A percentile compares a stretch with the other conserved stretches of the same genome.
Conservation (phyloP, 1,139 yeast species). For the Yueomyces sp. region DNA sequence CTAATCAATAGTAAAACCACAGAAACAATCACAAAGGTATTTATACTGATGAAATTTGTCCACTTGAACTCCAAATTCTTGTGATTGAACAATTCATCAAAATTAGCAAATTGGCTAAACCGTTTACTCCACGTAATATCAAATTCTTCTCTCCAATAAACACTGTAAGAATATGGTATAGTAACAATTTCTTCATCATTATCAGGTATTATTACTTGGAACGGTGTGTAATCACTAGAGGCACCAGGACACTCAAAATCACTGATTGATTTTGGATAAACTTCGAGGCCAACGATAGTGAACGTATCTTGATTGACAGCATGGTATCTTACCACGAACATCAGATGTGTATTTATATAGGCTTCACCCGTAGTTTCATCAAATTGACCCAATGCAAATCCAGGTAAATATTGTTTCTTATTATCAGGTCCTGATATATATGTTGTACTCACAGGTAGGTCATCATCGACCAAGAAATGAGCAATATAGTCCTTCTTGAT, state of each 20-base stretch:
- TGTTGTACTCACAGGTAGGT: constrained; percentile 79
- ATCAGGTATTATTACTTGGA: constrained; percentile 32
- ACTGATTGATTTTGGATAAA: constrained; percentile 71
- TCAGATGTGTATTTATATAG: constrained; percentile 66
- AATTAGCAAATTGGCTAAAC: constrained; percentile 62
- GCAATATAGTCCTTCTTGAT: constrained; percentile 62
- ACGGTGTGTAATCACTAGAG: constrained; percentile 42
- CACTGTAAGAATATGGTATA: constrained; percentile 74
- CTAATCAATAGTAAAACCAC: constrained; percentile 12
- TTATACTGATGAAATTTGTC: constrained; percentile 18
- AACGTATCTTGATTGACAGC: constrained; percentile 35
- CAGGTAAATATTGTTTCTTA: constrained; percentile 68
- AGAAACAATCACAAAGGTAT: constrained; percentile 6
- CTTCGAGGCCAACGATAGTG: constrained; percentile 82
- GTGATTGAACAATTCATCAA: constrained; percentile 28
- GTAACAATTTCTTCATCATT: constrained; percentile 23
- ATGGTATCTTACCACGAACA: constrained; percentile 69
- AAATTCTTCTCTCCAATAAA: constrained; percentile 78
- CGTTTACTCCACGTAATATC: constrained; percentile 55
- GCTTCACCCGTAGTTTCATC: constrained; percentile 36
- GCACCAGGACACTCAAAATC: constrained; percentile 62
- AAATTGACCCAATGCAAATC: constrained; percentile 72
- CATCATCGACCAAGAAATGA: constrained; percentile 74
- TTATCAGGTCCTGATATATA: constrained; percentile 50
- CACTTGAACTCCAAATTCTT: constrained; percentile 15